phyloP scores from a whole-genome alignment of 257 asterid genomes.

The Solanum chilense region DNA sequence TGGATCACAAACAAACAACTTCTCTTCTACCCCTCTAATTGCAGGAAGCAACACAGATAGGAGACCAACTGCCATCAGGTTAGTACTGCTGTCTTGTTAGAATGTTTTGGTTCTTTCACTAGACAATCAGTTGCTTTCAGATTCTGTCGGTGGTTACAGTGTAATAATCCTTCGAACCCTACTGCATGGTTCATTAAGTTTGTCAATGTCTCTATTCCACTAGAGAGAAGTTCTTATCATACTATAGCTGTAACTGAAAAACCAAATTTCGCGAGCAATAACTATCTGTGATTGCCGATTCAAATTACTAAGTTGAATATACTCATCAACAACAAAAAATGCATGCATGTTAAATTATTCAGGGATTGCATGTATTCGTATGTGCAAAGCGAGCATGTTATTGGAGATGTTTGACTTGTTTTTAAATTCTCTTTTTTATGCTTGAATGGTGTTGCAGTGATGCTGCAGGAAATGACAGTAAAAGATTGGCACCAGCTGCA shows the following conservation, averaged over 20 bases:
- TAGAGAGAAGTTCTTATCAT: not conserved
- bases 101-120: not conserved
- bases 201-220: not conserved
- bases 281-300: not conserved
- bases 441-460: slow-evolving; percentile 32
- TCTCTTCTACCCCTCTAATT: slow-evolving; percentile 26
- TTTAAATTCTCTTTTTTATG: not conserved
- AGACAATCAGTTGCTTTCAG: not conserved
- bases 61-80: slow-evolving; percentile 39
- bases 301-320: not conserved
- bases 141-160: not conserved
- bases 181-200: not conserved
- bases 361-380: not conserved
- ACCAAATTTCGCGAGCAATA: not conserved
- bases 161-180: not conserved
- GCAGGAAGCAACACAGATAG: slow-evolving; percentile 38
- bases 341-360: not conserved
- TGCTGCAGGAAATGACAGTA: slow-evolving; percentile 26
- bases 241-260: not conserved
- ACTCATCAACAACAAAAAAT: not conserved
- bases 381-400: not conserved
- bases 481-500: slow-evolving; percentile 22
- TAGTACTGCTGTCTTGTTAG: slow-evolving; percentile 4
- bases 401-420: not conserved
- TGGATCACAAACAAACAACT: slow-evolving; percentile 38